Base-by-base conservation (phyloP, 108 stramenopile genomes). In the Mayamaea pseudoterrestris region DNA sequence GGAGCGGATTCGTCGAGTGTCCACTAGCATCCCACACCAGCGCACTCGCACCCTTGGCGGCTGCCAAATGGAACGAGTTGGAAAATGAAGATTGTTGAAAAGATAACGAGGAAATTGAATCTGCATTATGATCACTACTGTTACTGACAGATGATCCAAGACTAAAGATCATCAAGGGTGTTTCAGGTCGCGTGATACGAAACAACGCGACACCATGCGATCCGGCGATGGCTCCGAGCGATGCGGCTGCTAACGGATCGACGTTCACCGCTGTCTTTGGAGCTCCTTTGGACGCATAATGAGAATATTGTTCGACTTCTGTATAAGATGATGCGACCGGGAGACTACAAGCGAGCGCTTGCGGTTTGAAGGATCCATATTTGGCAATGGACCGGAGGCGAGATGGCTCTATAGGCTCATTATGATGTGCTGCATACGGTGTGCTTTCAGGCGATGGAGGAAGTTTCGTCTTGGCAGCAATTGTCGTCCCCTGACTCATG, bases 1-100 rank as follows among this genome's bases (percentile, higher is more conserved):
- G 43, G 2, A 86, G 44, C 11, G 84, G 84, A 37, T 66, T 79
- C 22, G 73, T 50, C 27, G 74, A 65, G 16, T 73, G 74, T 21
- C 84, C 84, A 23, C 73, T 76, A 25, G 73, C 80, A 60, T 86
- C 84, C 77, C 80, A 86, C 17, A 86, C 58, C 29, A 86, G 29
- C 13, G 76, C 63, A 1, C 74, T 75, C n/a, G 51, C 61, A 32
- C 84, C 78, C 37, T 76, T 53, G 8, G 78, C 71, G 1, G 84
- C 70, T 6, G 84, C 84, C 27, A 86, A 64, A 14, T 76, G 53
- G 4, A n/a, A n/a, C n/a, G n/a, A n/a, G n/a, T n/a, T n/a, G n/a
- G n/a, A n/a, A n/a, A n/a, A n/a, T n/a, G n/a, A n/a, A n/a, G n/a
- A n/a, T n/a, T n/a, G n/a, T n/a, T n/a, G n/a, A n/a, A n/a, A n/a